A percentile compares a stretch with the other conserved stretches of the same genome.
Evolutionary conservation across 331 rosid species (phyloP).

Genomic region (Pyracantha coccinea): DNA sequence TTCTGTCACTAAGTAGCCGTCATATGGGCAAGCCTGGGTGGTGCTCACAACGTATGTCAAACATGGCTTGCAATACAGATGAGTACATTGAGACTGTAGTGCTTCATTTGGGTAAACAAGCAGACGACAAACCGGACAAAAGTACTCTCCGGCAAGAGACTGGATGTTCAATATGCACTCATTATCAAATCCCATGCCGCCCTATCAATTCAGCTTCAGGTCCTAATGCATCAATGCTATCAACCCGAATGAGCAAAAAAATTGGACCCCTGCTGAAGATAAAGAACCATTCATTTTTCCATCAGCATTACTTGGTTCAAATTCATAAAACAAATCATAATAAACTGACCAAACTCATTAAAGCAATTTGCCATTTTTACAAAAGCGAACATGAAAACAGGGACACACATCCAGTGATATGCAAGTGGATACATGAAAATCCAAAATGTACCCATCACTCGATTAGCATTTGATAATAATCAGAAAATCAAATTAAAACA

Average conservation of each 20-base stretch:
- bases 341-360: neutral
- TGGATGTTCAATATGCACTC: slow-evolving; percentile 95
- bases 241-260: neutral
- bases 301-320: neutral
- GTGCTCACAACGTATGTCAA: slow-evolving; percentile 71
- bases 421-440: neutral
- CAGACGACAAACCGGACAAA: slow-evolving; percentile 91
- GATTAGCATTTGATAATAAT: neutral
- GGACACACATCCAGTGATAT: neutral
- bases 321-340: neutral
- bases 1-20: slow-evolving; percentile 89
- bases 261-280: neutral
- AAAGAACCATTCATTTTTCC: neutral
- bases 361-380: neutral
- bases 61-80: slow-evolving; percentile 92
- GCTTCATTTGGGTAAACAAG: slow-evolving; percentile 94
- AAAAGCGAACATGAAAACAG: neutral
- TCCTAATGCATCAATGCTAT: slow-evolving; percentile 26
- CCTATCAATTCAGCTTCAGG: slow-evolving; percentile 27
- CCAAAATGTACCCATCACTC: neutral
- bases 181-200: slow-evolving; percentile 86
- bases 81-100: slow-evolving; percentile 90
- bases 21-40: slow-evolving; percentile 91
- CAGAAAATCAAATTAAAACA: neutral
- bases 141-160: slow-evolving; percentile 94